These are phyloP conservation scores for Margaritispora aquatica DNA, from an alignment of 495 filamentous ascomycete species.

Conservation along the genomic window DNA sequence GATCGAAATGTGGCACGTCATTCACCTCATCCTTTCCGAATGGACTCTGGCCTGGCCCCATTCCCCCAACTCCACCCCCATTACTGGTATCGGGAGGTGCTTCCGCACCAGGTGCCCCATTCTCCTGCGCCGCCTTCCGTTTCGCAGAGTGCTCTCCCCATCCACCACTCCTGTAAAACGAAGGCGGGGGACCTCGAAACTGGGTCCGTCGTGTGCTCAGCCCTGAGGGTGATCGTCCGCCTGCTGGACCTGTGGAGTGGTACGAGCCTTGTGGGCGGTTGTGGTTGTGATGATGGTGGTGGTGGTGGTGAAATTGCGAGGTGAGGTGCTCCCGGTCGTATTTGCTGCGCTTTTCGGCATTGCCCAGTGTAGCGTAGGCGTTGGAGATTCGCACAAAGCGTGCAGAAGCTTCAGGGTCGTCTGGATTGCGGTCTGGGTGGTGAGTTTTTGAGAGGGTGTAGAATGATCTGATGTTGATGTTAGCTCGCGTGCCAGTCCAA, in stretches of 20 bases:
- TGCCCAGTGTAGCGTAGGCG: constrained; percentile 75
- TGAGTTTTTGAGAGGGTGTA: constrained; percentile 86
- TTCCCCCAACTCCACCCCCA: constrained; percentile 26
- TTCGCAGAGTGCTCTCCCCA: constrained; percentile 52
- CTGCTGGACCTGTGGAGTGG: constrained; percentile 33
- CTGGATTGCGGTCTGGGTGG: constrained; percentile 88
- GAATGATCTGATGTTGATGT: constrained; percentile 56
- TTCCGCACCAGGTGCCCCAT: constrained; percentile 28
- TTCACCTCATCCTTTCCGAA: constrained; percentile 16
- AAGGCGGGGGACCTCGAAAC: constrained; percentile 82
- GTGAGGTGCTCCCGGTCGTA: constrained; percentile 84
- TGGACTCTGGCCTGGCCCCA: constrained; percentile 40
- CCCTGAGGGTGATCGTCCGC: constrained; percentile 70
- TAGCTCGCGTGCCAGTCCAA: too few species aligned
- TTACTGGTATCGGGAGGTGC: constrained; percentile 6
- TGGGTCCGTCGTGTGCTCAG: constrained; percentile 66
- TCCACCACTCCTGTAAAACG: constrained; percentile 76
- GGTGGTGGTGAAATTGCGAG: constrained; percentile 29
- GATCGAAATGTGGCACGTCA: constrained; percentile 58
- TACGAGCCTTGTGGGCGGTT: constrained; percentile 32
- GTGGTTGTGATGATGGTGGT: constrained; percentile 17
- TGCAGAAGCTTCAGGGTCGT: constrained; percentile 61
- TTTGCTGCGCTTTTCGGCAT: constrained; percentile 59
- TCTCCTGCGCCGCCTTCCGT: constrained; percentile 37
- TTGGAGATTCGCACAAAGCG: constrained; percentile 83